Conservation (phyloP, 2,329 filamentous ascomycete species). For the Hypoxylon sp. region DNA sequence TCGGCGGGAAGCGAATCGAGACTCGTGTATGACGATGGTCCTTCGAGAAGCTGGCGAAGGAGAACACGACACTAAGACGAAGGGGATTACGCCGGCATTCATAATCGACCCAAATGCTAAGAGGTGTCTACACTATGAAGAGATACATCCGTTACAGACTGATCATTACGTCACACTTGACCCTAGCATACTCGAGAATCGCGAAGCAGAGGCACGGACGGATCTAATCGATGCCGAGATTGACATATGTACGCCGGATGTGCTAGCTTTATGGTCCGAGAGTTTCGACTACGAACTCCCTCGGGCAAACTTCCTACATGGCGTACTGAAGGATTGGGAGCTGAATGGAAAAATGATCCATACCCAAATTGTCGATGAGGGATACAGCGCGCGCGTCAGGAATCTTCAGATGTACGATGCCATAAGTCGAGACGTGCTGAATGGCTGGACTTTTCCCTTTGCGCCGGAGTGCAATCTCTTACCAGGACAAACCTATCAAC, state of each 20-base stretch:
- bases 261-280: conserved; percentile 94
- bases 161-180: conserved; percentile 81
- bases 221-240: conserved; percentile 95
- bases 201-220: conserved; percentile 84
- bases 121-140: conserved; percentile 93
- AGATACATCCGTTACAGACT: conserved; percentile 79
- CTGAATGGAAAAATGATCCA: conserved; percentile 98
- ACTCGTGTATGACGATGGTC: conserved; percentile 98
- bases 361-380: conserved; percentile 84
- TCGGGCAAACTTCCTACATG: conserved; percentile 88
- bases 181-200: conserved; percentile 79
- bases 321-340: conserved; percentile 96
- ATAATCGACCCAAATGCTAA: conserved; percentile 85
- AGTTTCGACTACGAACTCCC: conserved; percentile 97
- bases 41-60: conserved; percentile 80
- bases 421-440: conserved; percentile 87
- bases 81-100: conserved; percentile 84
- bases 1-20: conserved; percentile 85
- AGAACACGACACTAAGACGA: conserved; percentile 82
- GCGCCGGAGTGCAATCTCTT: conserved; percentile 91
- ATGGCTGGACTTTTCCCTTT: conserved; percentile 89
- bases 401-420: conserved; percentile 92
- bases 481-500: conserved; percentile 80
- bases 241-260: conserved; percentile 97
- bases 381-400: conserved; percentile 88